These are phyloP conservation scores for Acacia concinna DNA, from an alignment of 331 rosid species.

Conservation along the genomic window DNA sequence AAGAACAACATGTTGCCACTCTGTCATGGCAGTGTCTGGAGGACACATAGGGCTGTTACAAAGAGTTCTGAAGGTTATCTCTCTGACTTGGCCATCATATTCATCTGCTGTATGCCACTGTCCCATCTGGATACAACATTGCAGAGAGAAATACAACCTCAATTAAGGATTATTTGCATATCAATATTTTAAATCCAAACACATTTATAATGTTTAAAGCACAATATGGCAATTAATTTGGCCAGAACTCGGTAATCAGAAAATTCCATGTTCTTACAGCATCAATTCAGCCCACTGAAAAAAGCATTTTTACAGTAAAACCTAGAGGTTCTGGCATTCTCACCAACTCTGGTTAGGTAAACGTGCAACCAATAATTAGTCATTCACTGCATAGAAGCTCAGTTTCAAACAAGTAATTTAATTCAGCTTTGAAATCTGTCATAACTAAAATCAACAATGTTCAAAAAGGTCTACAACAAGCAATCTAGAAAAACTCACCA, in stretches of 20 bases:
- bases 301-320: background rate
- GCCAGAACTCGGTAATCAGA: conserved; percentile 7
- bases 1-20: conserved; percentile 80
- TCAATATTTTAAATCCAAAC: conserved; percentile 10
- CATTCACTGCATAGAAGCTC: background rate
- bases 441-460: conserved; percentile 18
- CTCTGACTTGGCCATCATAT: conserved; percentile 93
- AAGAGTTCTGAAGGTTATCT: conserved; percentile 80
- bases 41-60: conserved; percentile 99
- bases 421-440: conserved; percentile 18
- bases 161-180: conserved; percentile 21
- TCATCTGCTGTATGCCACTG: conserved; percentile 93
- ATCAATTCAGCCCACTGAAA: background rate
- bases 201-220: background rate
- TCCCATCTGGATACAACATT: conserved; percentile 69
- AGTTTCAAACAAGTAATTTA: conserved; percentile 8
- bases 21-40: conserved; percentile 99
- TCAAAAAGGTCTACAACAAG: conserved; percentile 17
- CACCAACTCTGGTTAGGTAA: conserved; percentile 17
- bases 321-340: conserved; percentile 6
- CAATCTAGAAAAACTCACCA: conserved; percentile 62
- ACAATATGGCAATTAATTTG: conserved; percentile 11
- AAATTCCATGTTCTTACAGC: background rate
- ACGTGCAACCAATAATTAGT: conserved; percentile 1
- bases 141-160: conserved; percentile 23